Percentiles rank a stretch among this genome's conserved stretches.
Conservation (phyloP, 495 filamentous ascomycete genomes). For the Chaetomium cochliodes region DNA sequence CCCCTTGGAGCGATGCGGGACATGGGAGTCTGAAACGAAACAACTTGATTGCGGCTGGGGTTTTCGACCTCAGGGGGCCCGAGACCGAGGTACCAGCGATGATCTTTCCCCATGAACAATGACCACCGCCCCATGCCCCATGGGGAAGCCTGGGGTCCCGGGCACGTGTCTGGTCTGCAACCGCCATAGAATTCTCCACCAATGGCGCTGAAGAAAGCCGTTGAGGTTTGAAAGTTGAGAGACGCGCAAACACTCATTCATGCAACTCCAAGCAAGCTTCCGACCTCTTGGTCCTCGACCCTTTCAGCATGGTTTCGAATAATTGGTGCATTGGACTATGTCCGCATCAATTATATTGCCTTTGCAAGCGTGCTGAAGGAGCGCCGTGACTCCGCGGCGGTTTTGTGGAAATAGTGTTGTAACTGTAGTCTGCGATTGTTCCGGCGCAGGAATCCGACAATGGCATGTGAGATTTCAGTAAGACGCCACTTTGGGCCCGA, state of each 20-base stretch:
- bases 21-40: not conserved
- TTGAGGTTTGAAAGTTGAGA: not conserved
- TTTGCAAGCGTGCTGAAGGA: not conserved
- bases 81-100: not conserved
- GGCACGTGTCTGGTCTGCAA: not conserved
- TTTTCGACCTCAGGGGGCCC: too few species aligned
- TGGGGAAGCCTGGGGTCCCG: not conserved
- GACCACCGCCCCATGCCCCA: not conserved
- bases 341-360: too few species aligned
- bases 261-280: not conserved
- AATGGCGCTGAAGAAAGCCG: not conserved
- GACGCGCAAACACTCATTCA: slow-evolving; percentile 1
- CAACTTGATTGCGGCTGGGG: too few species aligned
- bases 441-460: too few species aligned
- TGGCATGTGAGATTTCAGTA: too few species aligned
- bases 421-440: too few species aligned
- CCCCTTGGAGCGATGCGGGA: slow-evolving; percentile 2
- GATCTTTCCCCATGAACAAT: not conserved
- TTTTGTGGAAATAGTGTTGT: too few species aligned
- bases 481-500: too few species aligned
- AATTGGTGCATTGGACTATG: too few species aligned
- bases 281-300: not conserved
- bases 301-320: not conserved
- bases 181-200: slow-evolving; percentile 11
- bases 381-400: not conserved